Evolutionary conservation across 306 rosid species (phyloP), one percentile per base, ranked within the genome.

Genomic region (Echinosophora koreensis): DNA sequence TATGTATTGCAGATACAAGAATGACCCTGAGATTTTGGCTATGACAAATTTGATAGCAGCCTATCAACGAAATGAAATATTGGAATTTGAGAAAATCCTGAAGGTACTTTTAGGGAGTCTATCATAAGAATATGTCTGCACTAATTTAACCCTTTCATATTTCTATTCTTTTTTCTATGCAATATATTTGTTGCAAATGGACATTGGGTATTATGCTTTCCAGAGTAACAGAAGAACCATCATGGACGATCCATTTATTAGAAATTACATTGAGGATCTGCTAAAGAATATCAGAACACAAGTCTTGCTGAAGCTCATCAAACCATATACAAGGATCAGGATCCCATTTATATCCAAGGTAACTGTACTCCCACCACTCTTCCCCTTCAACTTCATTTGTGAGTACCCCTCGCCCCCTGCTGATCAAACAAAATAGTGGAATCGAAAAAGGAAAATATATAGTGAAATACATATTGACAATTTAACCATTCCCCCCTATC

Each of bases 41-140:
- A 95, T 95, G 98, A 95, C 98, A 84, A 95, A 95, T 85, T 88
- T 95, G 56, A 91, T 95, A 80, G 97, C 98, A 74, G 97, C 98
- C 9, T 95, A 90, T 85, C 98, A 95, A 81, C 88, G 95, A 54
- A 95, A 95, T 86, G 98, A 95, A 84, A 95, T 95, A 78, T 85
- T 95, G 78, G 98, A 95, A 77, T 95, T 95, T 75, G 98, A 95
- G 91, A 92, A 92, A 87, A 95, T 92, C 74, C 87, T 95, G 34
- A 95, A 95, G 97, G 98, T 92, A 79, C 34, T 12, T 56, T 12
- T 76, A 14, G 39, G 8, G 50, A 28, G 86, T 63, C 42, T 35
- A 8, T 39, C 55, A 14, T 59, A 32, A 63, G 28, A 38, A 79
- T 60, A 17, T 65, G 82, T 64, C 61, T 80, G 34, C 17, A 15